Evolutionary conservation across 2,329 filamentous ascomycete species (phyloP).

Genomic region (Geosmithia flava): DNA sequence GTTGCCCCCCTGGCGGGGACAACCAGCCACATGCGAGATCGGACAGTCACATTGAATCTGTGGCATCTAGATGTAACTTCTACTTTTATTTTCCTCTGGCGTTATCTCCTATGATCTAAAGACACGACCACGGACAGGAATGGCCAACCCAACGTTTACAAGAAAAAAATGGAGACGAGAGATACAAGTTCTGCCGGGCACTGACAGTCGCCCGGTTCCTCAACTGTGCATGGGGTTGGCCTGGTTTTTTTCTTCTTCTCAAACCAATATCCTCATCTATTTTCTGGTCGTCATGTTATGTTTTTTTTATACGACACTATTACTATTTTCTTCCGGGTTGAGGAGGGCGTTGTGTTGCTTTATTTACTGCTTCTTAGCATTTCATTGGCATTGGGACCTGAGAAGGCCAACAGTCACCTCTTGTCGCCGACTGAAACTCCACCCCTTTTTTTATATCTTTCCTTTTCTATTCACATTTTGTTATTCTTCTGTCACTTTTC

Average conservation of each 20-base stretch:
- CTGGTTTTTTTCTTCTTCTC: neutral
- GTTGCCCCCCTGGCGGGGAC: neutral
- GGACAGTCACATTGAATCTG: neutral
- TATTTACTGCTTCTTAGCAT: neutral
- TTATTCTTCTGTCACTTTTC: neutral
- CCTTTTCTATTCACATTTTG: too few relatives aligned
- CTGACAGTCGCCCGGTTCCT: neutral
- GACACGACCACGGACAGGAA: neutral
- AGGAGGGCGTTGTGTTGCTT: neutral
- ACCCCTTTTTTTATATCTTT: neutral
- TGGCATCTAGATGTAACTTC: neutral
- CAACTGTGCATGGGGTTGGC: neutral
- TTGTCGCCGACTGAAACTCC: neutral
- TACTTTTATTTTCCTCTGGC: neutral
- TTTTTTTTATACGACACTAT: neutral
- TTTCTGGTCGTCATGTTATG: neutral
- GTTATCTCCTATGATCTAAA: neutral
- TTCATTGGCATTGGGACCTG: neutral
- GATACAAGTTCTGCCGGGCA: neutral
- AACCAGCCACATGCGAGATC: neutral
- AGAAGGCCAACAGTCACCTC: neutral
- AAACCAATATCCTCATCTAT: neutral
- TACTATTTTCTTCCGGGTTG: neutral
- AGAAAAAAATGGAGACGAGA: neutral
- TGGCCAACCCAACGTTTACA: neutral